Percentiles rank a stretch among this genome's conserved stretches.
Evolutionary conservation across 2,329 filamentous ascomycete genomes (phyloP).

Genomic region (Ophiostoma australiae): DNA sequence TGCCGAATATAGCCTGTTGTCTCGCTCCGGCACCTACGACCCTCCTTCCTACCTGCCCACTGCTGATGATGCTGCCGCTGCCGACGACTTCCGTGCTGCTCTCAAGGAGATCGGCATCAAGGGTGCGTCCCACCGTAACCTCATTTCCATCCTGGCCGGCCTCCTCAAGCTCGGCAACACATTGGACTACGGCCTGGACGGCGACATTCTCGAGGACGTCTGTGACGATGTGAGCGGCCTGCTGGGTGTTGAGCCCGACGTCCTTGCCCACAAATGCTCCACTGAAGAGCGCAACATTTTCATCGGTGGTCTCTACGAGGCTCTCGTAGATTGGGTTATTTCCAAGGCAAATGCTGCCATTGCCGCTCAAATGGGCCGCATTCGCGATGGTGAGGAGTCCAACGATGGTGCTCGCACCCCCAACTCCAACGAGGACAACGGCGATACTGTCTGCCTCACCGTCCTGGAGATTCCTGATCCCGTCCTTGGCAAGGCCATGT

Average conservation of each 20-base stretch:
- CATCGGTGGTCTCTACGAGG: conserved; percentile 85
- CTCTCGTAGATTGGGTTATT: conserved; percentile 92
- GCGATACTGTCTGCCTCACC: conserved; percentile 83
- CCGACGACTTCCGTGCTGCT: conserved; percentile 84
- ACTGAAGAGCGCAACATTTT: conserved; percentile 79
- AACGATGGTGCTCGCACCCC: conserved; percentile 62
- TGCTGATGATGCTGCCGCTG: conserved; percentile 84
- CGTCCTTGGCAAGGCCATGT: conserved; percentile 77
- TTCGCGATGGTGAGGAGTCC: conserved; percentile 62
- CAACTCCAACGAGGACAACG: conserved; percentile 63
- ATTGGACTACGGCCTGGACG: conserved; percentile 75
- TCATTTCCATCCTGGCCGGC: conserved; percentile 81
- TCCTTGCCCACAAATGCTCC: conserved; percentile 70
- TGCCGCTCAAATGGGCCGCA: conserved; percentile 63
- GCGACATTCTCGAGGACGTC: conserved; percentile 75
- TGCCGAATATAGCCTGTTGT: conserved; percentile 71
- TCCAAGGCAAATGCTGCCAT: conserved; percentile 83
- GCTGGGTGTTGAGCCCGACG: conserved; percentile 79
- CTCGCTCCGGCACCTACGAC: conserved; percentile 76
- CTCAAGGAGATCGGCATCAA: conserved; percentile 93
- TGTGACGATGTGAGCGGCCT: conserved; percentile 87
- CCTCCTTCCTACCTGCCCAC: conserved; percentile 86
- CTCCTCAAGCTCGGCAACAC: conserved; percentile 90
- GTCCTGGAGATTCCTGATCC: conserved; percentile 80
- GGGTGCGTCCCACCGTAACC: conserved; percentile 70